Conservation (phyloP, 1,284 basidiomycete genomes). For the Apiotrichum mycotoxinovorans region DNA sequence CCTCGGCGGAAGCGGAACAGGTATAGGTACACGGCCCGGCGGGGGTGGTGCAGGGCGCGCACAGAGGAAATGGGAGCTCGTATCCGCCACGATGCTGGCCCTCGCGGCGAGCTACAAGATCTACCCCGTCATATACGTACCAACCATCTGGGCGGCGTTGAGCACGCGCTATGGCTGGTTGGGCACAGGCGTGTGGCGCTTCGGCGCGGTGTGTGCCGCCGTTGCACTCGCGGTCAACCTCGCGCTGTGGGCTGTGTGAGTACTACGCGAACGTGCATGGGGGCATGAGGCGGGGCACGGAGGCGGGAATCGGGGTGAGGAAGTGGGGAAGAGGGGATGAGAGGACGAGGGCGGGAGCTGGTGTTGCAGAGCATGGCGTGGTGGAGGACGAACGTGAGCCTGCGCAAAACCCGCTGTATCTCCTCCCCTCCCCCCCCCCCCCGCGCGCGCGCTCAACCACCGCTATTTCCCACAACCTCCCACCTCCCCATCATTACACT, state of each 20-base stretch:
- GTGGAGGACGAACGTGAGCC: no score
- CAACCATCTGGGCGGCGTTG: conserved; percentile 68
- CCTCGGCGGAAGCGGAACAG: not conserved
- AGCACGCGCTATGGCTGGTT: conserved; percentile 51
- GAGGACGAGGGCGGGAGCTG: no score
- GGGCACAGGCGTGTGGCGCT: conserved; percentile 61
- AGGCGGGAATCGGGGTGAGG: not conserved
- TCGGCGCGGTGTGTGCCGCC: conserved; percentile 63
- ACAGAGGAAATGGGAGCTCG: conserved; percentile 43
- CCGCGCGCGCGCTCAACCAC: no score
- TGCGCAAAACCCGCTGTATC: no score
- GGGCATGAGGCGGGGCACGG: not conserved
- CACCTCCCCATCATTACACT: no score
- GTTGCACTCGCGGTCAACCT: conserved; percentile 67
- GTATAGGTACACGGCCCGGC: no score
- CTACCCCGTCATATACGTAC: conserved; percentile 87
- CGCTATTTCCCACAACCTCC: no score
- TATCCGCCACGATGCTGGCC: conserved; percentile 68
- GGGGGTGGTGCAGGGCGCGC: not conserved
- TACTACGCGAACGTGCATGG: conserved; percentile 23
- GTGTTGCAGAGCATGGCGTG: no score
- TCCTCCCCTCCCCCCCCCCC: no score
- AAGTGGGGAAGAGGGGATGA: no score
- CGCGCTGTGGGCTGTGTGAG: conserved; percentile 73
- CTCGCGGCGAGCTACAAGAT: conserved; percentile 90